phyloP scores from a whole-genome alignment of 306 rosid species.

The Dryas drummondii region DNA sequence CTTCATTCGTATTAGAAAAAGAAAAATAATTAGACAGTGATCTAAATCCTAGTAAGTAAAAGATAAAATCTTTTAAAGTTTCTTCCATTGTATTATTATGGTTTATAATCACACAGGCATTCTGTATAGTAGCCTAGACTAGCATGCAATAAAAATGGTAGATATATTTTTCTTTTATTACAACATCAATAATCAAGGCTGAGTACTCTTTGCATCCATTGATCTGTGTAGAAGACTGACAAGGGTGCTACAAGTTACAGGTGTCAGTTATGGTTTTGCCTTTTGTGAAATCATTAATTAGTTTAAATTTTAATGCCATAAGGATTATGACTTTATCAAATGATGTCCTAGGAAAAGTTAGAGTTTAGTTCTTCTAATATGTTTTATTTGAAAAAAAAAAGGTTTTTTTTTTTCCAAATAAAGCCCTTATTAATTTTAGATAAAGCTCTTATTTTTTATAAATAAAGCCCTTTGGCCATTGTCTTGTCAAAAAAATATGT shows the following conservation, averaged over 20 bases:
- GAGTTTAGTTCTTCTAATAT: too few species aligned
- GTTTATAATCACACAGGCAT: background rate
- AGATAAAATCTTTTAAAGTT: background rate
- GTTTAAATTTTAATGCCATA: background rate
- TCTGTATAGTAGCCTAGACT: conserved; percentile 7
- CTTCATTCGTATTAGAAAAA: conserved; percentile 32
- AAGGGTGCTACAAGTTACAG: background rate
- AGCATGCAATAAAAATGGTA: conserved; percentile 1
- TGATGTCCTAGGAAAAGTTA: background rate
- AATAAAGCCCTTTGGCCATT: too few species aligned
- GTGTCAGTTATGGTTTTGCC: background rate
- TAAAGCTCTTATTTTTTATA: too few species aligned
- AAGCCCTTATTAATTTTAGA: too few species aligned
- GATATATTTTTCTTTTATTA: background rate
- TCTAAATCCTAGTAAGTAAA: background rate
- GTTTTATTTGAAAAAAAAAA: too few species aligned
- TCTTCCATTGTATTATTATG: background rate
- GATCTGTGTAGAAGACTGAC: background rate
- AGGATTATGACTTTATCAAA: background rate
- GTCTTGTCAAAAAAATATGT: too few species aligned
- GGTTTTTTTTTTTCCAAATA: too few species aligned
- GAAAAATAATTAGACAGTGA: conserved; percentile 6
- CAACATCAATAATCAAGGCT: too few species aligned
- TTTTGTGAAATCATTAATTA: background rate
- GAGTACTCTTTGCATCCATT: background rate